Base-by-base conservation (phyloP, 2,329 filamentous ascomycete genomes). In the Fusarium torreyae region DNA sequence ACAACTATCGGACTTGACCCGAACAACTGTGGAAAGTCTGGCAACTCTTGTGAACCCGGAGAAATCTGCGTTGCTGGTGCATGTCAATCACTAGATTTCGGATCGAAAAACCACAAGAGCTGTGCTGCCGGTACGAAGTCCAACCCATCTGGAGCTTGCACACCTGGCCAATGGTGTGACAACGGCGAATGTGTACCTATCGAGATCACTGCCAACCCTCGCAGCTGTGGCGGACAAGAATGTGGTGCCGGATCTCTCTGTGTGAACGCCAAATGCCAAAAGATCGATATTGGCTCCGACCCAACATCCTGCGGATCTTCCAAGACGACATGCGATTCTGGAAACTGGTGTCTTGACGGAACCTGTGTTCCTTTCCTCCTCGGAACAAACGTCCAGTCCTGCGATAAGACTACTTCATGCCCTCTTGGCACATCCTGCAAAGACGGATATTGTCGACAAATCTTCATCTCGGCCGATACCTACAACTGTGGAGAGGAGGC, bases 291-390 rank as follows among this genome's bases (percentile, higher is more conserved):
- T 17, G 69, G 70, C 11, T 56, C 62, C 3, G 56, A 72, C 24
- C 51, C 66, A 2, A 36, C 36, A 5, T 55, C 54, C 4, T 72
- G 69, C 10, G 69, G 69, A 1, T 14, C 31, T 13, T 40, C 44
- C 5, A 53, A 70, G 7, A 56, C 39, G 7, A 28, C 38, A 8
- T 72, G 69, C 24, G 45, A 53, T 14, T 49, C 66, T 10, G 69
- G 69, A 48, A 72, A 54, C 39, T 72, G 69, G 69, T 72, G 69
- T 11, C 53, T 72, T 4, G 57, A 66, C 2, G 63, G 62, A 6
- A 28, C 13, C 1, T 72, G 69, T 11, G 46, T 57, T 5, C 69
- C 69, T 0, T 72, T 72, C 11, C 49, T 68, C 10, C 31, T 72
- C 13, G 69, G 69, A 11, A 71, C 69, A 11, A 58, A 67, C 20